Percentiles rank a stretch among this genome's conserved stretches.
Conservation (phyloP, 805 yeast species). For the Candida palmyrensis region DNA sequence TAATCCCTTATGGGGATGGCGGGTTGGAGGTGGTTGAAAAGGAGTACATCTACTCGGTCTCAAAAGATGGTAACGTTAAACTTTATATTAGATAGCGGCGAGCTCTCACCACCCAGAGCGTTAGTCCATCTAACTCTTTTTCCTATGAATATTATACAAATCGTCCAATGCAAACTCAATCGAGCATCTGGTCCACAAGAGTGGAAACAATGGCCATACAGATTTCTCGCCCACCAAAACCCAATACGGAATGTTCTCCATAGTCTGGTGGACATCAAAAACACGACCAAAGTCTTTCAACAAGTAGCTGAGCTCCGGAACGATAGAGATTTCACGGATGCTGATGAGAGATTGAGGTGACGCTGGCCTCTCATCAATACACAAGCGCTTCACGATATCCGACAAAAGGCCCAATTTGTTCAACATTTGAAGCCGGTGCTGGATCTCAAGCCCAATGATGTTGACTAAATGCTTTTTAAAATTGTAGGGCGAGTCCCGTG, state of each 20-base stretch:
- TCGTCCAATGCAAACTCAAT: slow-evolving; percentile 87
- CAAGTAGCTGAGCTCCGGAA: slow-evolving; percentile 75
- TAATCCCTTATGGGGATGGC: slow-evolving; percentile 24
- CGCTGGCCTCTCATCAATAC: slow-evolving; percentile 74
- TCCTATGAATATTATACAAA: slow-evolving; percentile 46
- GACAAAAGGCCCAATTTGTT: slow-evolving; percentile 75
- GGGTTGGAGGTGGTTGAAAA: slow-evolving; percentile 41
- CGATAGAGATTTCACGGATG: slow-evolving; percentile 77
- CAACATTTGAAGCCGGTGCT: slow-evolving; percentile 76
- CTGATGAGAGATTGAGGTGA: slow-evolving; percentile 65
- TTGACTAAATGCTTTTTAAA: slow-evolving; percentile 39
- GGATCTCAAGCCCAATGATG: slow-evolving; percentile 68
- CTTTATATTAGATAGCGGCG: slow-evolving; percentile 39
- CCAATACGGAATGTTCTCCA: slow-evolving; percentile 83
- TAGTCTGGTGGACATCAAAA: slow-evolving; percentile 66
- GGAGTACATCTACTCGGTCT: slow-evolving; percentile 56
- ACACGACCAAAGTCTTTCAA: slow-evolving; percentile 69
- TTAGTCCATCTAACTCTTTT: slow-evolving; percentile 10
- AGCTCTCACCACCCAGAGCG: no score
- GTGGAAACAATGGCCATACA: slow-evolving; percentile 86
- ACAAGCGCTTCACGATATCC: slow-evolving; percentile 63
- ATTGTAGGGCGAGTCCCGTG: slow-evolving; percentile 29
- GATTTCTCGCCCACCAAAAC: slow-evolving; percentile 84
- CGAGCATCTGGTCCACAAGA: slow-evolving; percentile 82
- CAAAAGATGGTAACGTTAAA: slow-evolving; percentile 48